phyloP scores from a whole-genome alignment of 2,329 filamentous ascomycete genomes.

The Colletotrichum navitas region DNA sequence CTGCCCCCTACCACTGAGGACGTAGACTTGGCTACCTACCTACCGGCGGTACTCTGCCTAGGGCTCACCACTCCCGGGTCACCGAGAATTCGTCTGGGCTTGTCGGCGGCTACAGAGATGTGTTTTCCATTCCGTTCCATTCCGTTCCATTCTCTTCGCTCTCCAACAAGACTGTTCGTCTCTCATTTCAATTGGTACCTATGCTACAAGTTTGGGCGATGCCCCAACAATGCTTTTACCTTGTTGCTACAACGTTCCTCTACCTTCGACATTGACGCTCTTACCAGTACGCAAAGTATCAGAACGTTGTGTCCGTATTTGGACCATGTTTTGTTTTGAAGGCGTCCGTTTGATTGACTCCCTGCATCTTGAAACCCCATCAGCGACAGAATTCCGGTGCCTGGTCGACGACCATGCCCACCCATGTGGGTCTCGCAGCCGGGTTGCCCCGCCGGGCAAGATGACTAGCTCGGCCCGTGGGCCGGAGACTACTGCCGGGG shows the following conservation, averaged over 20 bases:
- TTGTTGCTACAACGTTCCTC: neutral
- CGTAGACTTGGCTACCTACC: neutral
- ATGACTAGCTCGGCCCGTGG: slow-evolving; percentile 40
- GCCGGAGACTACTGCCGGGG: slow-evolving; percentile 43
- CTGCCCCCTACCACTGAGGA: neutral
- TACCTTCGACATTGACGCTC: neutral
- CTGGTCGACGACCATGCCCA: slow-evolving; percentile 5
- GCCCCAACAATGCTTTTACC: neutral
- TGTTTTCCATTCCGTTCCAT: neutral
- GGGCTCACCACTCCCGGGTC: neutral
- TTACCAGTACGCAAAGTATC: slow-evolving; percentile 9
- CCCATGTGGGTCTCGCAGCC: slow-evolving; percentile 31
- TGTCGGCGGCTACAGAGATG: neutral
- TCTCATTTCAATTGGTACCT: neutral
- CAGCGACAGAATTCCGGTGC: slow-evolving; percentile 8
- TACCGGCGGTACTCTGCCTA: slow-evolving; percentile 2
- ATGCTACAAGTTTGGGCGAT: neutral
- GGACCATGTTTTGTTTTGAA: slow-evolving; percentile 33
- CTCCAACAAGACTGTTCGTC: neutral
- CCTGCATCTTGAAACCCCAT: slow-evolving; percentile 29
- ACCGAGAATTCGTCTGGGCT: neutral
- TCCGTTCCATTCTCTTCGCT: neutral
- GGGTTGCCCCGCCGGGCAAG: slow-evolving; percentile 31
- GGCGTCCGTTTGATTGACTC: slow-evolving; percentile 1
- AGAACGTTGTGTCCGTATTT: slow-evolving; percentile 25